phyloP scores from a whole-genome alignment of 805 yeast species.

The Starmerella apis region DNA sequence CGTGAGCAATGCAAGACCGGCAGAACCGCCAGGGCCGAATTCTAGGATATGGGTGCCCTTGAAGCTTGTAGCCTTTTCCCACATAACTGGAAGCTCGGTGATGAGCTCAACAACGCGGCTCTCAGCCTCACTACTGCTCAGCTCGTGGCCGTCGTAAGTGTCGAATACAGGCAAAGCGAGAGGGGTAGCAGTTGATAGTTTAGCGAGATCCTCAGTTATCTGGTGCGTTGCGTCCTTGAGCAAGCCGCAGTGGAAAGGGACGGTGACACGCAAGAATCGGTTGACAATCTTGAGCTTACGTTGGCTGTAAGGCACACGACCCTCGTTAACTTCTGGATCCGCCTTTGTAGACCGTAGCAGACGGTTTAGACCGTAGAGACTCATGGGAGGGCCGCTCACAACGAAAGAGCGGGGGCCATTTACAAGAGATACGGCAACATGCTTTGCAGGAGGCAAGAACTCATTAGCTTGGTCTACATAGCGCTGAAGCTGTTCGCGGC shows the following conservation, averaged over 20 bases:
- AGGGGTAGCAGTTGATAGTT: constrained; percentile 47
- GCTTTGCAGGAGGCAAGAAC: constrained; percentile 86
- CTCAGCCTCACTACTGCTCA: constrained; percentile 45
- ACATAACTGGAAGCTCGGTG: constrained; percentile 79
- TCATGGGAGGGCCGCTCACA: constrained; percentile 96
- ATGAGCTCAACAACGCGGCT: constrained; percentile 71
- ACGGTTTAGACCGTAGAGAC: constrained; percentile 88
- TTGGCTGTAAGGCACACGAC: constrained; percentile 86
- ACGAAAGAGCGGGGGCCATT: constrained; percentile 96
- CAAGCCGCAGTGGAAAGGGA: constrained; percentile 93
- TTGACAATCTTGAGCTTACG: constrained; percentile 88
- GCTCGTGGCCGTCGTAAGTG: constrained; percentile 73
- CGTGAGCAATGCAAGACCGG: constrained; percentile 92
- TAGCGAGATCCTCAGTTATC: constrained; percentile 55
- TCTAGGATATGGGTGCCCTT: constrained; percentile 73
- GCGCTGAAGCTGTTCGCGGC: constrained; percentile 64
- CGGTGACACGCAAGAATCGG: constrained; percentile 86
- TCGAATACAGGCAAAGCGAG: constrained; percentile 82
- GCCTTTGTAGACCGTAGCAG: constrained; percentile 91
- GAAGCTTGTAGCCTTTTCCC: constrained; percentile 85
- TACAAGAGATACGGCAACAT: constrained; percentile 77
- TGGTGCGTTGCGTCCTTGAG: constrained; percentile 59
- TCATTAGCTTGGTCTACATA: constrained; percentile 80
- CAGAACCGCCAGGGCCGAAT: constrained; percentile 98
- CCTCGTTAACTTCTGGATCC: constrained; percentile 85